Percentiles rank a stretch among this genome's conserved stretches.
Conservation (phyloP, 208 protist species). For the Trypanosomatidae sp. region DNA sequence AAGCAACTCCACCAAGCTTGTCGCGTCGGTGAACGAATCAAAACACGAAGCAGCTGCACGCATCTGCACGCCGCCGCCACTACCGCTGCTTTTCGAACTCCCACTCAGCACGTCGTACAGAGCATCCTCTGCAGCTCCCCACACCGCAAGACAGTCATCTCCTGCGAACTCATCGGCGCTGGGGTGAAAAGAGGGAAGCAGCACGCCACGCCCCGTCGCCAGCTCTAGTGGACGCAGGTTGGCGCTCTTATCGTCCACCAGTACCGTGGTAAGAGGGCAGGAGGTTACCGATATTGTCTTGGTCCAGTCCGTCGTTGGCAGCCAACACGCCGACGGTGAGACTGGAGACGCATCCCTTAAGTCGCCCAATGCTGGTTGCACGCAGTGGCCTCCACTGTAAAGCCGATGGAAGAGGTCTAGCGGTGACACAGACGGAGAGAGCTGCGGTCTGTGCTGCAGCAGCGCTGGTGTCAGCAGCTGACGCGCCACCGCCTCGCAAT, state of each 20-base stretch:
- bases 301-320: constrained; percentile 11
- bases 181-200: constrained; percentile 36
- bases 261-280: constrained; percentile 43
- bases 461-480: constrained; percentile 25
- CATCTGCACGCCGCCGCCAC: background rate
- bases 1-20: too few relatives aligned
- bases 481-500: constrained; percentile 32
- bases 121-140: background rate
- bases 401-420: background rate
- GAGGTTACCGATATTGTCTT: constrained; percentile 36
- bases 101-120: background rate
- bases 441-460: background rate
- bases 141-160: constrained; percentile 7
- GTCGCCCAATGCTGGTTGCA: background rate
- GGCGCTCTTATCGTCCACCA: constrained; percentile 44
- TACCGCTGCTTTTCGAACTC: background rate
- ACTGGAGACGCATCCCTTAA: too few relatives aligned
- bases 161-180: background rate
- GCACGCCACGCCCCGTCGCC: constrained; percentile 38
- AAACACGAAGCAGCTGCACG: too few relatives aligned
- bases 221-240: constrained; percentile 44
- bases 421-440: background rate
- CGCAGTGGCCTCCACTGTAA: constrained; percentile 13
- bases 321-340: too few relatives aligned
- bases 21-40: too few relatives aligned